Evolutionary conservation across 192 early-diverging fungal species (phyloP), one percentile per base, ranked within the genome.

Genomic region (Linnemannia elongata): DNA sequence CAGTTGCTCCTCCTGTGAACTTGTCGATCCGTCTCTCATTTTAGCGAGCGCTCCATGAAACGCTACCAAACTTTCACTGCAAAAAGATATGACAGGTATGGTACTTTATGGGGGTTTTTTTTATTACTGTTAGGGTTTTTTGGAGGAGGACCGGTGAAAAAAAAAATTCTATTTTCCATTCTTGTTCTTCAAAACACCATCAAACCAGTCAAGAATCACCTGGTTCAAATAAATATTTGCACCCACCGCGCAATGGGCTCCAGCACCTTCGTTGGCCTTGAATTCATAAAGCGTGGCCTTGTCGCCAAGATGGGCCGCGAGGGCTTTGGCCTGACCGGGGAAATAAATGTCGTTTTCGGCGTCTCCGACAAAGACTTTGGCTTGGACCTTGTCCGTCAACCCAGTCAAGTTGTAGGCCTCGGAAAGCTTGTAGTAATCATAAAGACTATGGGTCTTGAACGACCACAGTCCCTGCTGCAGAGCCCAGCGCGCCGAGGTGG

Each of bases 171-270:
- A 78, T 70, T 70, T 70, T 78, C 39, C 77, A 78, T 44, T 70
- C 55, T 76, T 78, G 55, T 76, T 45, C 44, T 78, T 78, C 77
- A 78, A 70, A 78, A 70, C 77, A 70, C 69, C 77, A 52, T 78
- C 77, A 78, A 78, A 78, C 77, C 77, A 78, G 77, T 78, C 77
- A 35, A 78, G 77, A 49, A 78, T 70, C 36, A 78, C 77, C 77
- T 78, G 77, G 33, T 71, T 78, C 77, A 78, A 78, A 78, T 70
- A 78, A 39, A 70, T 47, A 70, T 70, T 78, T 52, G 77, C 68
- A 24, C 77, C 77, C 22, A 78, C 77, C 77, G 77, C 63, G 38
- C 77, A 78, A 69, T 78, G 77, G 30, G 77, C 63, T 70, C 77
- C 77, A 52, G 77, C 77, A 78, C 77, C 77, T 49, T 78, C 77